phyloP scores from a whole-genome alignment of 1,139 yeast genomes.

The Yamadazyma oceani region DNA sequence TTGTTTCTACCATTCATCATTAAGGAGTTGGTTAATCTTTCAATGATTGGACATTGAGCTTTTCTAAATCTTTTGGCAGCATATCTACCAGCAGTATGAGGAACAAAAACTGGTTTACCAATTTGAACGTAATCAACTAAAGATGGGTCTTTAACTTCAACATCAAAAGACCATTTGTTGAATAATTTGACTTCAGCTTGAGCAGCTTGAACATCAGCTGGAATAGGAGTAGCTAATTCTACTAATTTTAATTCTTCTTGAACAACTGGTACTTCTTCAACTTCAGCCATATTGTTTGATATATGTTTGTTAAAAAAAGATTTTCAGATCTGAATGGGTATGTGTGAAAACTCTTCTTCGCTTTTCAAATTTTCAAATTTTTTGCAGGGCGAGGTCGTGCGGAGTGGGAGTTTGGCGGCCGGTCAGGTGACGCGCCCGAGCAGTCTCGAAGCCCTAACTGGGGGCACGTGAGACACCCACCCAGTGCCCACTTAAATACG shows the following conservation, averaged over 20 bases:
- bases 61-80: slow-evolving; percentile 99
- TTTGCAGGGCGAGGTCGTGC: neutral
- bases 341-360: slow-evolving; percentile 1
- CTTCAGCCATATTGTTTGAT: slow-evolving; percentile 44
- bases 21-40: slow-evolving; percentile 99
- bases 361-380: slow-evolving; percentile 2
- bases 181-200: slow-evolving; percentile 95
- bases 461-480: too few relatives aligned
- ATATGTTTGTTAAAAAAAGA: slow-evolving; percentile 4
- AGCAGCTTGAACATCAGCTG: slow-evolving; percentile 96
- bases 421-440: neutral
- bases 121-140: slow-evolving; percentile 98
- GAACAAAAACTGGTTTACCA: slow-evolving; percentile 95
- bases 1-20: slow-evolving; percentile 99
- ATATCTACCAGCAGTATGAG: slow-evolving; percentile 99
- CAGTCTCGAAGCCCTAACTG: too few relatives aligned
- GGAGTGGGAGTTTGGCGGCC: too few relatives aligned
- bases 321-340: slow-evolving; percentile 1
- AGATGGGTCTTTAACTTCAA: slow-evolving; percentile 96
- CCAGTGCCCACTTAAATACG: too few relatives aligned
- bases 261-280: slow-evolving; percentile 52
- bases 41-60: slow-evolving; percentile 99
- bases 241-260: slow-evolving; percentile 78
- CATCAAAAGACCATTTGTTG: slow-evolving; percentile 99
- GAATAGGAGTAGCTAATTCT: slow-evolving; percentile 91